Evolutionary conservation across 345 rosid genomes (phyloP).

Genomic region (Gossypium sturtianum): DNA sequence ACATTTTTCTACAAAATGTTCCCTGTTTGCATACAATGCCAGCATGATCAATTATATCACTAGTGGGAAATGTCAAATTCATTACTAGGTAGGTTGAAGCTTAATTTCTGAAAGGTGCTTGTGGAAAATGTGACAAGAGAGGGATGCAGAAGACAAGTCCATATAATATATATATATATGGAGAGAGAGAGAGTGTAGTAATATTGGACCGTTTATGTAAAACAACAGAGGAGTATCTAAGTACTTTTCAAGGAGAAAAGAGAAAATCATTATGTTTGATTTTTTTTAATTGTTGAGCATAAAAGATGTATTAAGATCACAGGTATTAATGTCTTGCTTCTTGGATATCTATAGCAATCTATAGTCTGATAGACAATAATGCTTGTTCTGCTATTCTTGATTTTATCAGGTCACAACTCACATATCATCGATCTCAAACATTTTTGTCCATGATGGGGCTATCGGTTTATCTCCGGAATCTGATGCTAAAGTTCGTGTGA

Average conservation of each 20-base stretch:
- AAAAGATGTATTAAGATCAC: neutral
- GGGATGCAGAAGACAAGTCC: neutral
- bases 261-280: neutral
- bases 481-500: constrained; percentile 34
- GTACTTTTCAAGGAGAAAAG: neutral
- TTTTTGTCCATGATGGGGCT: constrained; percentile 35
- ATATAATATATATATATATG: neutral
- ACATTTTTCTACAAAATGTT: neutral
- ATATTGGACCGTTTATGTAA: neutral
- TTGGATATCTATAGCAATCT: neutral
- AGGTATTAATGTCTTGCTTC: neutral
- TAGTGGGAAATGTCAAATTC: neutral
- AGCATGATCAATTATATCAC: neutral
- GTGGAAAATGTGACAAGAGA: neutral
- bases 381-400: neutral
- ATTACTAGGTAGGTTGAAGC: constrained; percentile 3
- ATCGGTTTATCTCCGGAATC: constrained; percentile 22
- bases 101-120: neutral
- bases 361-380: neutral
- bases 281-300: neutral
- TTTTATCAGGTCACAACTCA: constrained; percentile 27
- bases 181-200: neutral
- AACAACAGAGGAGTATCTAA: neutral
- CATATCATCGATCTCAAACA: constrained; percentile 23
- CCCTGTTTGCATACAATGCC: neutral